A percentile compares a stretch with the other conserved stretches of the same genome.
phyloP scores from a whole-genome alignment of 148 eudicot genomes.

The Vaccinium corymbosum region DNA sequence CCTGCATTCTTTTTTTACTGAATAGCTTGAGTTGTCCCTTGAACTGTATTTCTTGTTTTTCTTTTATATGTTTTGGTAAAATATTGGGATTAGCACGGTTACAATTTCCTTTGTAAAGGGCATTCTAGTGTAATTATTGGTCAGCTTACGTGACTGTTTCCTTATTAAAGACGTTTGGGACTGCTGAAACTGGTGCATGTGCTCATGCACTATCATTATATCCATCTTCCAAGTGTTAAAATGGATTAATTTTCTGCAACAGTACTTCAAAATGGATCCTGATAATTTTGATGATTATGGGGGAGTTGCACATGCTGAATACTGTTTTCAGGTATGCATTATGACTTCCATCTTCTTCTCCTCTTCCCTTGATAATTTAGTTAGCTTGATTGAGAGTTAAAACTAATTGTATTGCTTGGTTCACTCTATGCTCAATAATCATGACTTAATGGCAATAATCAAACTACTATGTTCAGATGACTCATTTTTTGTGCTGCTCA shows the following conservation, averaged over 20 bases:
- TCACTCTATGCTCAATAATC: not conserved
- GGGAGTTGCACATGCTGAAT: constrained; percentile 66
- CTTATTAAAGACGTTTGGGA: not conserved
- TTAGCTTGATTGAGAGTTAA: constrained; percentile 6
- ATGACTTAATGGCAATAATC: not conserved
- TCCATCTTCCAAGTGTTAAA: constrained; percentile 10
- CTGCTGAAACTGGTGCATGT: not conserved
- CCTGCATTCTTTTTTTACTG: not conserved
- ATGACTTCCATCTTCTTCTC: not conserved
- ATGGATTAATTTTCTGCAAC: constrained; percentile 18
- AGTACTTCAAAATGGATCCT: constrained; percentile 76
- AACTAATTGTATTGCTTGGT: not conserved
- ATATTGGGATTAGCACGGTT: not conserved
- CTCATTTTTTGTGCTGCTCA: constrained; percentile 8
- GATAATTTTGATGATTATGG: constrained; percentile 60
- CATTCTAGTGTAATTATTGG: not conserved
- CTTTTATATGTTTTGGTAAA: not conserved
- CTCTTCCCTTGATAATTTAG: not conserved
- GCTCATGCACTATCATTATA: not conserved
- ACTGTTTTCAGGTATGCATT: constrained; percentile 61
- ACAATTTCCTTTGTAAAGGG: not conserved
- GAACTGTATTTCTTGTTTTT: not conserved
- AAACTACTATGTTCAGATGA: not conserved
- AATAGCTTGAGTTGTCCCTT: not conserved
- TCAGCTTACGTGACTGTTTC: not conserved